A percentile compares a stretch with the other conserved stretches of the same genome.
Conservation (phyloP, 2,329 filamentous ascomycete genomes). For the Fusarium sp. region DNA sequence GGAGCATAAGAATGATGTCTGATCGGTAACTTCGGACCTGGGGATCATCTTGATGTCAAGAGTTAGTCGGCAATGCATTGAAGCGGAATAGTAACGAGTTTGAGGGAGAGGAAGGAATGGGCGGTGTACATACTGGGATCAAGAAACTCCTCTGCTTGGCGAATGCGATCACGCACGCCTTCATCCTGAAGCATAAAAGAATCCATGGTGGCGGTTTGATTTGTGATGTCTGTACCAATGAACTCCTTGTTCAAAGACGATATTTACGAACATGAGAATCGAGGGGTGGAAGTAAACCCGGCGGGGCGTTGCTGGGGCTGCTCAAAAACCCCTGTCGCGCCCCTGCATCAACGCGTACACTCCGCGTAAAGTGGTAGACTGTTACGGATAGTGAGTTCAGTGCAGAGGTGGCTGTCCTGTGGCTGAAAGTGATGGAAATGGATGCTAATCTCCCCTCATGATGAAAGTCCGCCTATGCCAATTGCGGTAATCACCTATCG, state of each 20-base stretch:
- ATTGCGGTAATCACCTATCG: slow-evolving; percentile 30
- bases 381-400: neutral
- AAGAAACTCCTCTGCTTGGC: slow-evolving; percentile 90
- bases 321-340: slow-evolving; percentile 34
- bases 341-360: slow-evolving; percentile 32
- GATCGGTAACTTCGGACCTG: slow-evolving; percentile 81
- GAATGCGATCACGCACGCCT: slow-evolving; percentile 83
- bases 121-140: slow-evolving; percentile 78
- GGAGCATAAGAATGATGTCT: slow-evolving; percentile 83
- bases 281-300: slow-evolving; percentile 33
- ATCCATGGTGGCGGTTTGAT: slow-evolving; percentile 67
- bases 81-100: neutral
- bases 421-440: neutral
- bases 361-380: slow-evolving; percentile 45
- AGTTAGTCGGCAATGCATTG: slow-evolving; percentile 16
- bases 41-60: slow-evolving; percentile 57
- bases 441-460: neutral
- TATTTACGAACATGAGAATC: slow-evolving; percentile 18
- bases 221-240: slow-evolving; percentile 19
- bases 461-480: slow-evolving; percentile 12
- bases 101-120: neutral
- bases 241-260: slow-evolving; percentile 13
- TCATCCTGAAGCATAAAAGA: slow-evolving; percentile 83
- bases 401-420: slow-evolving; percentile 18
- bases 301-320: slow-evolving; percentile 35